Evolutionary conservation across 768 basidiomycete genomes (phyloP).

Genomic region (Mrakia hoshinonis): DNA sequence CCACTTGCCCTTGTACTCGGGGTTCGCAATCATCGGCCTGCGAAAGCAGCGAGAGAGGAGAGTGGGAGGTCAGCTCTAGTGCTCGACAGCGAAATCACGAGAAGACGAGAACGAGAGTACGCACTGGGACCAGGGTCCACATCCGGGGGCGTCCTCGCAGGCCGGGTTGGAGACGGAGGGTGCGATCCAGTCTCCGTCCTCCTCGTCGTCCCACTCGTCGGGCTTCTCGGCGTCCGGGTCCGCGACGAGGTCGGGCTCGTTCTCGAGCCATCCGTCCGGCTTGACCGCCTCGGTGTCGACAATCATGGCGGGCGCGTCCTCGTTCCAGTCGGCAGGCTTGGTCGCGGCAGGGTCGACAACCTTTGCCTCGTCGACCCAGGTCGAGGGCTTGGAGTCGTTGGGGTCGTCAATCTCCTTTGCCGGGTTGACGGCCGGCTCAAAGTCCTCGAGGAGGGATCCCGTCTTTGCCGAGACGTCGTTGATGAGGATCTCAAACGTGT

Average conservation of each 20-base stretch:
- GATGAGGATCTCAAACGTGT: conserved; percentile 84
- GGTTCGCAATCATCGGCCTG: conserved; percentile 81
- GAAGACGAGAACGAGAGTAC: conserved; percentile 29
- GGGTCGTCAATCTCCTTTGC: conserved; percentile 86
- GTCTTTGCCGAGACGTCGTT: conserved; percentile 72
- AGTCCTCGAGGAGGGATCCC: conserved; percentile 85
- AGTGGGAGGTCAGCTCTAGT: not conserved
- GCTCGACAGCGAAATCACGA: not conserved
- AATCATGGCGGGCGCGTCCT: conserved; percentile 88
- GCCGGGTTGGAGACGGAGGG: conserved; percentile 83
- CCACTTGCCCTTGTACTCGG: conserved; percentile 97
- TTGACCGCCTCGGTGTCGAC: conserved; percentile 65
- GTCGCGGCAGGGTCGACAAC: conserved; percentile 75
- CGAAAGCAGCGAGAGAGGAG: not conserved
- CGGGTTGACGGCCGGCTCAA: conserved; percentile 82
- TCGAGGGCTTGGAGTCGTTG: conserved; percentile 74
- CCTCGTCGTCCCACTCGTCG: conserved; percentile 79
- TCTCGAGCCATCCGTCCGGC: conserved; percentile 91
- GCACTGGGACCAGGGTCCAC: conserved; percentile 86
- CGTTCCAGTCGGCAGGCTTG: conserved; percentile 98
- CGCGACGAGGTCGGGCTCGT: conserved; percentile 68
- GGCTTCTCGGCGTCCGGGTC: conserved; percentile 86
- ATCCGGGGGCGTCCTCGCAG: conserved; percentile 81
- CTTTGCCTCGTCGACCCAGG: conserved; percentile 85
- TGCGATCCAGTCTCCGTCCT: conserved; percentile 71